Percentiles rank a stretch among this genome's conserved stretches.
These are phyloP conservation scores for Canna indica DNA, from an alignment of 176 grass and related monocot genomes.

Conservation along the genomic window DNA sequence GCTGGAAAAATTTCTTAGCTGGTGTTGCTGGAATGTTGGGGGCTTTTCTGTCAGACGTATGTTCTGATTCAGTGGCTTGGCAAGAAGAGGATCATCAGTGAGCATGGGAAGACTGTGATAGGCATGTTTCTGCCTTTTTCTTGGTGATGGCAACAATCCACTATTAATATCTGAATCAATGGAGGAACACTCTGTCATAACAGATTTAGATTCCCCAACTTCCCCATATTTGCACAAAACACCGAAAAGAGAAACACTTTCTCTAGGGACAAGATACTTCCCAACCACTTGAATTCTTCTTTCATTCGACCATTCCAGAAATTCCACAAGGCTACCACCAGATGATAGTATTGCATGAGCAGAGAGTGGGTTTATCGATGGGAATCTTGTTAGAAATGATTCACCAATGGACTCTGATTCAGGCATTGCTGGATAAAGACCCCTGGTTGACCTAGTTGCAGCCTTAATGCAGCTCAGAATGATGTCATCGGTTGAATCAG, in stretches of 20 bases:
- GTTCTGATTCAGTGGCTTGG: slow-evolving; percentile 35
- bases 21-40: slow-evolving; percentile 27
- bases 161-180: slow-evolving; percentile 71
- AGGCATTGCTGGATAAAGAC: slow-evolving; percentile 43
- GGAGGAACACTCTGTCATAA: slow-evolving; percentile 85
- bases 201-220: slow-evolving; percentile 77
- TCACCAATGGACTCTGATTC: slow-evolving; percentile 75
- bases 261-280: slow-evolving; percentile 47
- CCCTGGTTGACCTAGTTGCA: slow-evolving; percentile 28
- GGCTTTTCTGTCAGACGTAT: slow-evolving; percentile 27
- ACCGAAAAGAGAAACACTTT: slow-evolving; percentile 70
- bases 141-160: slow-evolving; percentile 46
- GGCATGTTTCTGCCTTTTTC: slow-evolving; percentile 37
- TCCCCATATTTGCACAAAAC: slow-evolving; percentile 81
- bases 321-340: slow-evolving; percentile 43
- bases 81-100: slow-evolving; percentile 14
- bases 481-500: slow-evolving; percentile 76
- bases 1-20: slow-evolving; percentile 31
- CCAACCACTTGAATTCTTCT: slow-evolving; percentile 44
- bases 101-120: slow-evolving; percentile 27
- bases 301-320: slow-evolving; percentile 68
- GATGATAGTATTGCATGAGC: slow-evolving; percentile 76
- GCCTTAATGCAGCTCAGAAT: slow-evolving; percentile 65
- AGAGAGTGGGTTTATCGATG: slow-evolving; percentile 78
- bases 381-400: slow-evolving; percentile 86